phyloP scores from a whole-genome alignment of 306 rosid genomes.

The Fragaria iinumae region DNA sequence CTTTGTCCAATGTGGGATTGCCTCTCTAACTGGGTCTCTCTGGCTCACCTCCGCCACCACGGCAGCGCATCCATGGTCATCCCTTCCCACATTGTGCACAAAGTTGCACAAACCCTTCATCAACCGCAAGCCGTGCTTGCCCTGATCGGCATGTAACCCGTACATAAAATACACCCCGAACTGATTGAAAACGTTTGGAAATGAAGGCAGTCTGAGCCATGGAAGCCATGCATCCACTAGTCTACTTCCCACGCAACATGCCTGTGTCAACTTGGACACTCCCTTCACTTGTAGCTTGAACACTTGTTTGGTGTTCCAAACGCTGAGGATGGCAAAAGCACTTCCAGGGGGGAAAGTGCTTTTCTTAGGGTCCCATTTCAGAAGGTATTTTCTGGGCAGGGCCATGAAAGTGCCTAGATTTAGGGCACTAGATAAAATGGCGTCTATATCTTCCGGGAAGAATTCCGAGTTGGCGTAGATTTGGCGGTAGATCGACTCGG shows the following conservation, averaged over 20 bases:
- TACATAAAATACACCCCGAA: constrained; percentile 80
- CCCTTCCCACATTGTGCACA: constrained; percentile 74
- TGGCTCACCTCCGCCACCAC: constrained; percentile 78
- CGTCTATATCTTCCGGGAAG: constrained; percentile 62
- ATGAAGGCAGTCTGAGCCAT: constrained; percentile 83
- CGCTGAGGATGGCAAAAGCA: constrained; percentile 63
- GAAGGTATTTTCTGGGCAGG: constrained; percentile 49
- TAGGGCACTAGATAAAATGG: constrained; percentile 58
- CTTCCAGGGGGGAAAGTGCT: constrained; percentile 48
- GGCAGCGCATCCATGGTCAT: constrained; percentile 73
- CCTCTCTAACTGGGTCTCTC: constrained; percentile 71
- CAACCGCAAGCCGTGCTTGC: constrained; percentile 47
- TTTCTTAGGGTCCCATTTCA: constrained; percentile 46
- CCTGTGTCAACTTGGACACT: constrained; percentile 52
- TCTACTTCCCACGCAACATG: constrained; percentile 69
- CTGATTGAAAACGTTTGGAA: constrained; percentile 72
- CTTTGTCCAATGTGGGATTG: constrained; percentile 81
- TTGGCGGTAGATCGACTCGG: constrained; percentile 42
- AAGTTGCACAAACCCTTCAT: constrained; percentile 61
- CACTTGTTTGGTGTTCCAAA: constrained; percentile 94
- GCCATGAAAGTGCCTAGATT: constrained; percentile 90
- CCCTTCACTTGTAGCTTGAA: constrained; percentile 79
- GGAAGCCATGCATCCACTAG: constrained; percentile 76
- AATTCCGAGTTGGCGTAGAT: constrained; percentile 64
- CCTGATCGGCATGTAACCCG: constrained; percentile 67